phyloP scores from a whole-genome alignment of 805 yeast species.

The Peterozyma toletana region DNA sequence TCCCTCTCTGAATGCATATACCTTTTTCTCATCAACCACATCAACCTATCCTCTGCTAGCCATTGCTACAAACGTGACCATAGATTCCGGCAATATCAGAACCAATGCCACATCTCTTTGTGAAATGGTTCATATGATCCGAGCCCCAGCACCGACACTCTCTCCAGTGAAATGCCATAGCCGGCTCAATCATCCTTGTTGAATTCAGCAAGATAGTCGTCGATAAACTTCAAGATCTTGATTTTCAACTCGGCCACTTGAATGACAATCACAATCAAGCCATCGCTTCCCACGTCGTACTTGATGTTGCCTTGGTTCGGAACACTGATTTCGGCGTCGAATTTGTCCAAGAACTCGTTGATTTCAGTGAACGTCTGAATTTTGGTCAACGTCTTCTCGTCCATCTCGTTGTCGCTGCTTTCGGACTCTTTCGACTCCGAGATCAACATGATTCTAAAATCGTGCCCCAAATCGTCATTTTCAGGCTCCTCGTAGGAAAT shows the following conservation, averaged over 20 bases:
- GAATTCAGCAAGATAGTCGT: constrained; percentile 13
- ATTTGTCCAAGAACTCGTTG: constrained; percentile 43
- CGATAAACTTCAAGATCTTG: constrained; percentile 34
- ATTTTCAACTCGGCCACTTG: constrained; percentile 30
- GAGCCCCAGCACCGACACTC: too few species aligned
- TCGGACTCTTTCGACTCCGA: constrained; percentile 24
- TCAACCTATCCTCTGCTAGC: too few species aligned
- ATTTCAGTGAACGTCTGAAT: constrained; percentile 40
- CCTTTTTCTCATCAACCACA: too few species aligned
- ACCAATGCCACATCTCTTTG: too few species aligned
- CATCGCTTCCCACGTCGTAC: constrained; percentile 57
- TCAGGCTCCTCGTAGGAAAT: constrained; percentile 14
- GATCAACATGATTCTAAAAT: constrained; percentile 36
- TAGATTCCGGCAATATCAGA: too few species aligned
- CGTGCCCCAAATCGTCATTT: constrained; percentile 34
- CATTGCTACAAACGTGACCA: too few species aligned
- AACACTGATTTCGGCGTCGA: constrained; percentile 42
- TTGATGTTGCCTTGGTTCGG: constrained; percentile 50
- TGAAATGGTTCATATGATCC: too few species aligned
- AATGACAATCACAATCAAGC: constrained; percentile 49
- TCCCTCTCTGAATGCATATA: too few species aligned
- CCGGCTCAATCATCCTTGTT: too few species aligned
- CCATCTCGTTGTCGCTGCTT: constrained; percentile 32
- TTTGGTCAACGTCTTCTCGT: constrained; percentile 37
- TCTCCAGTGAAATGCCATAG: too few species aligned